Base-by-base conservation (phyloP, 202 grass and related monocot genomes). In the Panicum hallii region DNA sequence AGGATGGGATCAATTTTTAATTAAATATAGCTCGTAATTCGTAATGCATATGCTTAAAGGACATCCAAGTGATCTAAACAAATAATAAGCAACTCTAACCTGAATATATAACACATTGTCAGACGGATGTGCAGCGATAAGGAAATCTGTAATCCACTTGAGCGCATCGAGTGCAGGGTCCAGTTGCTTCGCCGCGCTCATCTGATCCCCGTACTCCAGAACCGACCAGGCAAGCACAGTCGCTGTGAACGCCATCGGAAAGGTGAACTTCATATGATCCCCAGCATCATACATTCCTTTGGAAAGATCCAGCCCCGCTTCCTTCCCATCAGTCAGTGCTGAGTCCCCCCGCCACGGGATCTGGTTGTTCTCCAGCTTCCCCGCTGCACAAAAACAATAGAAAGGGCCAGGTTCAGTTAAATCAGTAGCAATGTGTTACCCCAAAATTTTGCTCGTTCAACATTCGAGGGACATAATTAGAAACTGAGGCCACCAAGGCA, bases 211-310 rank as follows among this genome's bases (percentile, higher is more conserved):
- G 5, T 95, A 98, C 69, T 98, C 95, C 23, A 98, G 90, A 69
- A 98, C 85, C 10, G 95, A 93, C 95, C 95, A 98, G 0, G 89
- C 65, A 34, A 98, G 87, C 66, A 98, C 89, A 12, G 95, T 98
- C 0, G 89, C 92, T 0, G 95, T 93, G 87, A 95, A 98, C 0
- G 92, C 95, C 95, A 98, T 95, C 5, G 95, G 95, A 80, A 98
- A 98, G 52, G 48, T 94, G 64, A 98, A 98, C 69, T 98, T 98
- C 45, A 97, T 89, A 79, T 97, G 95, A 88, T 97, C 92, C 45
- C 92, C 95, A 7, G 92, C 95, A 58, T 98, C 95, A 49, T 98
- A 98, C 89, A 98, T 85, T 69, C 95, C 92, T 82, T 98, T 98
- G 70, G 95, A 98, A 46, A 98, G 95, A 83, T 98, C 95, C 83